phyloP scores from a whole-genome alignment of 208 protist species.

The Lotmaria passim region DNA sequence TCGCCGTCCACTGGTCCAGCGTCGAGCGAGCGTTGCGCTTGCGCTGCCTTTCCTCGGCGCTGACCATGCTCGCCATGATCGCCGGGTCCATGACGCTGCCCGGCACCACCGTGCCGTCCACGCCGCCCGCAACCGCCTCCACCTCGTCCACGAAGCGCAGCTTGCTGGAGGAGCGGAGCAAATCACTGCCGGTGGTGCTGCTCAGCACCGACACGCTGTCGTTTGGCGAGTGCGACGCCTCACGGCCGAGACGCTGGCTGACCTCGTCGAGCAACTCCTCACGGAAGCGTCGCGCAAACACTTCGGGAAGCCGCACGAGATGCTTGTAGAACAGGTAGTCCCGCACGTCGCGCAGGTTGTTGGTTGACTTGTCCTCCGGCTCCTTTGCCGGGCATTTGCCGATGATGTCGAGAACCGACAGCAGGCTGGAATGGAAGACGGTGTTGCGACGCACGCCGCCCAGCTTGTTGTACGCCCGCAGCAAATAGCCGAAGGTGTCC shows the following conservation, averaged over 20 bases:
- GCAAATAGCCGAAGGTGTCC: constrained; percentile 59
- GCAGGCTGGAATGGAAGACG: constrained; percentile 73
- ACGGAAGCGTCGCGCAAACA: constrained; percentile 47
- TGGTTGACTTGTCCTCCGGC: constrained; percentile 30
- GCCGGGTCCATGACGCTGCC: constrained; percentile 48
- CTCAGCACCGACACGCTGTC: constrained; percentile 66
- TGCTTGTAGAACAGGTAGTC: constrained; percentile 70
- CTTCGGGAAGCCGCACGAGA: constrained; percentile 40
- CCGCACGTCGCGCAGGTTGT: constrained; percentile 60
- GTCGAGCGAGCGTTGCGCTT: constrained; percentile 24
- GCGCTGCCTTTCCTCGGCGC: constrained; percentile 48
- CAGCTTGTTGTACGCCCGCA: constrained; percentile 59
- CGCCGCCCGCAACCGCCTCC: constrained; percentile 57
- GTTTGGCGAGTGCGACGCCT: constrained; percentile 45
- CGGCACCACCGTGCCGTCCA: constrained; percentile 52
- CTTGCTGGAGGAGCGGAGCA: constrained; percentile 54
- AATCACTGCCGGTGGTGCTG: constrained; percentile 56
- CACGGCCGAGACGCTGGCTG: constrained; percentile 48
- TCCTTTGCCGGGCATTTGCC: constrained; percentile 23
- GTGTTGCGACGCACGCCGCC: constrained; percentile 57
- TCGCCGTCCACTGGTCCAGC: constrained; percentile 36
- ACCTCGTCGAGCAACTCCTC: constrained; percentile 55
- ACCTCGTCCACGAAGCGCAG: constrained; percentile 81
- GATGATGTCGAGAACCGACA: constrained; percentile 56
- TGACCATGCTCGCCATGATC: constrained; percentile 45